Percentiles rank a stretch among this genome's conserved stretches.
Conservation (phyloP, 306 rosid species). For the Fragaria iinumae region DNA sequence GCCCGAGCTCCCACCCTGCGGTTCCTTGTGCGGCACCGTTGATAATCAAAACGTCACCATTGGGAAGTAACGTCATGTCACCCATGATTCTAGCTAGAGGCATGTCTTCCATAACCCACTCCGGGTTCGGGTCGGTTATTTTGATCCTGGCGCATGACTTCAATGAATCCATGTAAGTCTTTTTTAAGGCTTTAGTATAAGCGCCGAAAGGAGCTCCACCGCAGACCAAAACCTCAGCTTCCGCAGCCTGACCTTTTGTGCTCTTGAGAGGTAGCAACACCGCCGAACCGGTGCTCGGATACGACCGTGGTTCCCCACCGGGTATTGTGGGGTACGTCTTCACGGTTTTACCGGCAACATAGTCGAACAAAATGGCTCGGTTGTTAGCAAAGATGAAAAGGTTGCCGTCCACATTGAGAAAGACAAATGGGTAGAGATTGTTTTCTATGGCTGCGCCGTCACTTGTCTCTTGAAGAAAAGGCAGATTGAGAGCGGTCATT, state of each 20-base stretch:
- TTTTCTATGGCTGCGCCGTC: constrained; percentile 35
- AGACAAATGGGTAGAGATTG: constrained; percentile 66
- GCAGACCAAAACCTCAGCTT: constrained; percentile 64
- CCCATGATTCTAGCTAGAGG: constrained; percentile 54
- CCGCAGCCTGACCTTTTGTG: not conserved
- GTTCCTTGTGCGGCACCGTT: constrained; percentile 26
- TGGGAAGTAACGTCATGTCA: constrained; percentile 61
- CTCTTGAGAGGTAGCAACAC: constrained; percentile 58
- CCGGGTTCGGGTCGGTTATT: constrained; percentile 60
- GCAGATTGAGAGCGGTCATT: constrained; percentile 3
- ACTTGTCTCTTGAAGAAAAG: constrained; percentile 41
- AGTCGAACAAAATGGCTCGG: not conserved
- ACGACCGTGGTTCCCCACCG: constrained; percentile 62
- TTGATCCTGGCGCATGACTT: constrained; percentile 49
- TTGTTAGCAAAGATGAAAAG: constrained; percentile 58
- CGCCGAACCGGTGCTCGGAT: constrained; percentile 73
- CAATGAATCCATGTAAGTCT: constrained; percentile 36
- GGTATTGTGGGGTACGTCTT: not conserved
- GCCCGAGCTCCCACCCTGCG: constrained; percentile 55
- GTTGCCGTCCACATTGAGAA: constrained; percentile 57
- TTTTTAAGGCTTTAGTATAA: not conserved
- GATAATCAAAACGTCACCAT: constrained; percentile 48
- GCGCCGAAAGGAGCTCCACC: constrained; percentile 72
- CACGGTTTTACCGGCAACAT: not conserved
- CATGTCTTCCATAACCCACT: constrained; percentile 62